Conservation (phyloP, 805 yeast genomes). For the Jamesozyma rosinii region DNA sequence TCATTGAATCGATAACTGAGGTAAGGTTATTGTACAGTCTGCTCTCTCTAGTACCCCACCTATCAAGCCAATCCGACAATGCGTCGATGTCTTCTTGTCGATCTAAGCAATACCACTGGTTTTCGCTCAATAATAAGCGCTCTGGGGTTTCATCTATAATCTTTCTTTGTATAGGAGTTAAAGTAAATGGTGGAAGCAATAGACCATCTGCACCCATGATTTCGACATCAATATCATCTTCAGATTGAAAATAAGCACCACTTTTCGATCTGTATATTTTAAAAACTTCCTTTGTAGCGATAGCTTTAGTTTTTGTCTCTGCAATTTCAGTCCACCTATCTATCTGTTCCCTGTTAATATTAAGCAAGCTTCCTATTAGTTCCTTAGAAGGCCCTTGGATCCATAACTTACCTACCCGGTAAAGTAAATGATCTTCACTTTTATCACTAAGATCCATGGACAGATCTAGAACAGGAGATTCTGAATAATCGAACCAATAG, state of each 20-base stretch:
- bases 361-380: conserved; percentile 31
- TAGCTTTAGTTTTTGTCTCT: conserved; percentile 11
- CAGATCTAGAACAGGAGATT: not conserved
- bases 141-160: conserved; percentile 55
- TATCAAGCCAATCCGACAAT: conserved; percentile 54
- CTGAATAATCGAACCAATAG: conserved; percentile 91
- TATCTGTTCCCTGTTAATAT: conserved; percentile 19
- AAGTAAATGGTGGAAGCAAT: conserved; percentile 4
- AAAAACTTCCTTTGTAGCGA: conserved; percentile 20
- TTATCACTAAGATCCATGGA: not conserved
- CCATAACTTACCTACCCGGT: conserved; percentile 58
- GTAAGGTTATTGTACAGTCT: conserved; percentile 42
- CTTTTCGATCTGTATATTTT: conserved; percentile 14
- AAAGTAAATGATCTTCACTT: conserved; percentile 36
- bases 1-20: not conserved
- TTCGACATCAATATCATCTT: conserved; percentile 12
- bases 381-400: conserved; percentile 76
- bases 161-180: conserved; percentile 41
- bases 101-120: conserved; percentile 67
- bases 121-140: conserved; percentile 37
- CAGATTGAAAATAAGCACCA: conserved; percentile 13
- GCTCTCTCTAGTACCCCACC: conserved; percentile 61
- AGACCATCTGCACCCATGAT: conserved; percentile 17
- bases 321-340: conserved; percentile 24
- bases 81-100: conserved; percentile 42